phyloP scores from a whole-genome alignment of 2,329 filamentous ascomycete genomes.

The Xylaria sp. region DNA sequence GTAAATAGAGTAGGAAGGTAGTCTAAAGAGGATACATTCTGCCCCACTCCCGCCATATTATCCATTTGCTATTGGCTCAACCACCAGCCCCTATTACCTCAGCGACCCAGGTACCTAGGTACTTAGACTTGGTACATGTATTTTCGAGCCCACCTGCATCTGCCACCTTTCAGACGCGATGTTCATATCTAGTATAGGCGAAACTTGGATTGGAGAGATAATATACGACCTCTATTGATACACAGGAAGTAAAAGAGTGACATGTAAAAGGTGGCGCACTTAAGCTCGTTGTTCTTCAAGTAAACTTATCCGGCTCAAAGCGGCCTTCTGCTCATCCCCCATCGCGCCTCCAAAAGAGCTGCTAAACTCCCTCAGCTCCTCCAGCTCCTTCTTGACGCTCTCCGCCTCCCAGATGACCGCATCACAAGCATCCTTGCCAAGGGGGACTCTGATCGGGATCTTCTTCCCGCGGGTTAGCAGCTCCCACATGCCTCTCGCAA shows the following conservation, averaged over 20 bases:
- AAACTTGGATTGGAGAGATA: too few species aligned
- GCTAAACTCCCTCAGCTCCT: conserved; percentile 49
- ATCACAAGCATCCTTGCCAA: conserved; percentile 54
- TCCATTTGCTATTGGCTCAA: neutral
- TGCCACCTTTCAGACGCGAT: too few species aligned
- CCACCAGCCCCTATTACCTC: neutral
- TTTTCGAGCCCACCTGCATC: too few species aligned
- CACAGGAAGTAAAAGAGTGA: too few species aligned
- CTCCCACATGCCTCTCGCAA: conserved; percentile 52
- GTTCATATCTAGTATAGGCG: too few species aligned
- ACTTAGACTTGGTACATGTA: too few species aligned
- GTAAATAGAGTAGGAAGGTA: too few species aligned
- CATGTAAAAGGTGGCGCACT: too few species aligned
- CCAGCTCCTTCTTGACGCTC: conserved; percentile 42
- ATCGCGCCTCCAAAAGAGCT: conserved; percentile 25
- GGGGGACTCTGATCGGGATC: conserved; percentile 56
- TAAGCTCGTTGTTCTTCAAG: neutral
- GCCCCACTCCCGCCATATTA: neutral
- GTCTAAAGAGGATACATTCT: conserved; percentile 7
- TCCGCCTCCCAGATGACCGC: conserved; percentile 51
- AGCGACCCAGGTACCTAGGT: too few species aligned
- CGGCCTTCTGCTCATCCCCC: neutral
- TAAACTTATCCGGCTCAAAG: neutral
- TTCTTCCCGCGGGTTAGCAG: conserved; percentile 49
- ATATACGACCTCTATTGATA: too few species aligned